These are phyloP conservation scores for Ceratocystis huliohia DNA, from an alignment of 2,329 filamentous ascomycete species.

Conservation along the genomic window DNA sequence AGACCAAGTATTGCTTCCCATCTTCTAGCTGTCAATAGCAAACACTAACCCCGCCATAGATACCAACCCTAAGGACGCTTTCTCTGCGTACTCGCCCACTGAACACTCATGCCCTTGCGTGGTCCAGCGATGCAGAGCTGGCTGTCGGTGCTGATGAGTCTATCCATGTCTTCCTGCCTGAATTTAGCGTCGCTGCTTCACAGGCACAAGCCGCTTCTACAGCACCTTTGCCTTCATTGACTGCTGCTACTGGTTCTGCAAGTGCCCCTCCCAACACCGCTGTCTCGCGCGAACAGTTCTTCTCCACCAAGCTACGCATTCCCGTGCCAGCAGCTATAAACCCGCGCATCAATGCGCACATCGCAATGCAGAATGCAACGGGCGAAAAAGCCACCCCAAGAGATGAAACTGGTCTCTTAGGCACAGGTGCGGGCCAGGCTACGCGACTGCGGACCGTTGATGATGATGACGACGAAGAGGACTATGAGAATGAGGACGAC, in stretches of 20 bases:
- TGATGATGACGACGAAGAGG: slow-evolving; percentile 19
- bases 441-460: background rate
- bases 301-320: slow-evolving; percentile 20
- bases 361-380: background rate
- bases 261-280: slow-evolving; percentile 21
- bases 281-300: slow-evolving; percentile 24
- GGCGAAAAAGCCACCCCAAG: background rate
- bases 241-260: background rate
- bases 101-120: slow-evolving; percentile 34
- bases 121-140: slow-evolving; percentile 46
- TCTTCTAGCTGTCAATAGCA: background rate
- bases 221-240: background rate
- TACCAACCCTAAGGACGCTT: slow-evolving; percentile 37
- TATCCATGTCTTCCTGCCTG: slow-evolving; percentile 39
- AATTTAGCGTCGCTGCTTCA: slow-evolving; percentile 28
- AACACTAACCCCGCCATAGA: slow-evolving; percentile 25
- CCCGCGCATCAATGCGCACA: slow-evolving; percentile 17
- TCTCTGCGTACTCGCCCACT: slow-evolving; percentile 34
- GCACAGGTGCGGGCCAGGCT: background rate
- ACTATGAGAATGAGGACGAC: slow-evolving; percentile 23
- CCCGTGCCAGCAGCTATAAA: slow-evolving; percentile 20
- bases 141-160: slow-evolving; percentile 46
- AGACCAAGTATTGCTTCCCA: slow-evolving; percentile 10
- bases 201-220: slow-evolving; percentile 11
- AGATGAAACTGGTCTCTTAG: background rate